Base-by-base conservation (phyloP, 1,284 basidiomycete species). In the Trichosporon faecale region DNA sequence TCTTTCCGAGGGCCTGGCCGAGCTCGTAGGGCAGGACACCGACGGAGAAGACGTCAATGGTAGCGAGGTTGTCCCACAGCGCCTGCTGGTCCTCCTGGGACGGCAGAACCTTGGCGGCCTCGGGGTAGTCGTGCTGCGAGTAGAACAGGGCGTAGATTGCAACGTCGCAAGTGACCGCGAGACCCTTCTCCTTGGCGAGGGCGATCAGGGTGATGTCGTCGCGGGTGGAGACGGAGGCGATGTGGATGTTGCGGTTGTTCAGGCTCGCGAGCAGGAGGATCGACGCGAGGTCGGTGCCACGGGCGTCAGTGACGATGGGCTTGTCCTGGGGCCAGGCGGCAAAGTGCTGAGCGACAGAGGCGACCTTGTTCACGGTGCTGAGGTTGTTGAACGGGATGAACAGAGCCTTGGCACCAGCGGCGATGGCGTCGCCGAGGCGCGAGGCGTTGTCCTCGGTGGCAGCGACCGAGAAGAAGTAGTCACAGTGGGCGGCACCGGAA, bases 161-260 rank as follows among this genome's bases (percentile, higher is more conserved):
- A 40, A 98, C 94, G 77, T 99, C 97, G 82, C 96, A 98, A 2
- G 95, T 98, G 70, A 98, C 96, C 79, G 93, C 91, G 76, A 99
- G 88, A 31, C 91, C 88, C 86, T 96, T 97, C 68, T 91, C 91
- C 85, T 99, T 99, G 87, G 93, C 94, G 66, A 99, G 87, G 6
- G 91, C 90, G 80, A 99, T 98, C 70, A 99, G 85, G 49, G 91
- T 86, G 68, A 99, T 87, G 81, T 99, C 97, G 72, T 95, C 95
- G 76, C 89, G 88, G 72, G 88, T 91, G 74, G 91, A 90, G 44
- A 99, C 93, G 77, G 96, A 92, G n/a, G 94, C 95, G 73, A 99
- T 89, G 83, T 99, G 96, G 35, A 99, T 89, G 77, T 89, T 90
- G 73, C 95, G 90, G 79, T 88, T 90, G 83, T 99, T 91, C 66